Percentiles rank a stretch among this genome's conserved stretches.
These are phyloP conservation scores for Phytophthora melonis DNA, from an alignment of 352 stramenopile genomes.

Conservation along the genomic window DNA sequence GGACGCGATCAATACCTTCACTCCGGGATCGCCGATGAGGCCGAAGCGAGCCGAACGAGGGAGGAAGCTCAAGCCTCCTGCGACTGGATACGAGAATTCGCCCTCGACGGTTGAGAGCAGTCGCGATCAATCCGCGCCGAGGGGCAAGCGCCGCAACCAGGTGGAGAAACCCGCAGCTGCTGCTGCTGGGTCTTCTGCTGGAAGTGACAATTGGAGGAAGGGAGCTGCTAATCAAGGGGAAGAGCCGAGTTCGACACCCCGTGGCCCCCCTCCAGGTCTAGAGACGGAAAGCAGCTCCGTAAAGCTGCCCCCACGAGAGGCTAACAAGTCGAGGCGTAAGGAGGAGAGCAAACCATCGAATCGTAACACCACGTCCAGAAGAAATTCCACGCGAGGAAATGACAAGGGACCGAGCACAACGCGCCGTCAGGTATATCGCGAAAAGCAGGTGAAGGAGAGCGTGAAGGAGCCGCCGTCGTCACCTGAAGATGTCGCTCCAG, in stretches of 20 bases:
- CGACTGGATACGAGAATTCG: constrained; percentile 8
- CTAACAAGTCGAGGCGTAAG: constrained; percentile 20
- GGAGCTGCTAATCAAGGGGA: constrained; percentile 25
- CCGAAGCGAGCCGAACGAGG: constrained; percentile 31
- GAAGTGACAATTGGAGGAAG: constrained; percentile 20
- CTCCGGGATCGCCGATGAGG: constrained; percentile 21
- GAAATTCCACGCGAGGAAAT: constrained; percentile 29
- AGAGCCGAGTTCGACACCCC: background rate
- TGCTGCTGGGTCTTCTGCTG: constrained; percentile 9
- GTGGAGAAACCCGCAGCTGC: constrained; percentile 10
- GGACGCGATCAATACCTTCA: constrained; percentile 28
- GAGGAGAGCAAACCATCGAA: constrained; percentile 39
- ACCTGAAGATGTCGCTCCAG: constrained; percentile 2
- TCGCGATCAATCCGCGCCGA: constrained; percentile 21
- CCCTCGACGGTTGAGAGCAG: constrained; percentile 20
- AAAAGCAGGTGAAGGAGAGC: constrained; percentile 54
- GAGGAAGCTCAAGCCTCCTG: constrained; percentile 13
- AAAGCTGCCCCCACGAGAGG: constrained; percentile 17
- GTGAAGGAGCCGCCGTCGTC: constrained; percentile 14
- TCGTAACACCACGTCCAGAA: constrained; percentile 35
- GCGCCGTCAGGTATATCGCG: constrained; percentile 68
- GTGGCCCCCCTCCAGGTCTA: constrained; percentile 10
- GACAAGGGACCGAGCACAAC: constrained; percentile 28
- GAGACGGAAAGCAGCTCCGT: constrained; percentile 26
- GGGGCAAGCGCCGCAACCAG: constrained; percentile 34